A percentile compares a stretch with the other conserved stretches of the same genome.
Evolutionary conservation across 1,139 yeast species (phyloP).

Genomic region (Yamadazyma jaroonii): DNA sequence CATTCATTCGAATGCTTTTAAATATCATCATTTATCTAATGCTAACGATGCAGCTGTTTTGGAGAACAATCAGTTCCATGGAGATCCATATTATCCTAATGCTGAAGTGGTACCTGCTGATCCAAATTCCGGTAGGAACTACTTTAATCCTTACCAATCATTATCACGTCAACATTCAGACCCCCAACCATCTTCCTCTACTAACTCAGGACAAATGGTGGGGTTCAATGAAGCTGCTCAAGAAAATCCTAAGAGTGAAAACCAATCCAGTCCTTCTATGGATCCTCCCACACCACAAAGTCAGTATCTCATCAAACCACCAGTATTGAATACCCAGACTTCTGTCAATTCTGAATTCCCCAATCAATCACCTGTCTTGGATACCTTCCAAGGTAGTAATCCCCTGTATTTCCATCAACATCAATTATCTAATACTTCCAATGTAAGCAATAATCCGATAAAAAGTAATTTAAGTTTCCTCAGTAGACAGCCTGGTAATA

Average conservation of each 20-base stretch:
- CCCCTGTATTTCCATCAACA: constrained; percentile 7
- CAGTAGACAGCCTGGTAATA: constrained; percentile 1
- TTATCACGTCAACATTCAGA: background rate
- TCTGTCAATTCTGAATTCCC: background rate
- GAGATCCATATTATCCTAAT: background rate
- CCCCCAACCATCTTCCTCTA: background rate
- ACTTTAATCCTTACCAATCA: background rate
- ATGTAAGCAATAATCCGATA: constrained; percentile 11
- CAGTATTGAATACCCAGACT: background rate
- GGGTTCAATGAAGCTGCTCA: background rate
- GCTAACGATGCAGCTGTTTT: background rate
- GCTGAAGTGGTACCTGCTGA: background rate
- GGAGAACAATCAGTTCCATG: background rate
- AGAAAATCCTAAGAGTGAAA: background rate
- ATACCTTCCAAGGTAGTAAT: background rate
- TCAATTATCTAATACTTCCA: constrained; percentile 13
- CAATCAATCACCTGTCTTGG: background rate
- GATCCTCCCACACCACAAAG: constrained; percentile 7
- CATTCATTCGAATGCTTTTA: background rate
- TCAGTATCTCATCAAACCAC: background rate
- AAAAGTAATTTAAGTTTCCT: constrained; percentile 2
- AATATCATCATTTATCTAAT: background rate
- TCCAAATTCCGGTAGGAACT: background rate
- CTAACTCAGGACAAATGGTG: background rate
- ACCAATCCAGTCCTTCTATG: constrained; percentile 4